A percentile compares a stretch with the other conserved stretches of the same genome.
Conservation (phyloP, 768 basidiomycete species). For the Auricularia sp. region DNA sequence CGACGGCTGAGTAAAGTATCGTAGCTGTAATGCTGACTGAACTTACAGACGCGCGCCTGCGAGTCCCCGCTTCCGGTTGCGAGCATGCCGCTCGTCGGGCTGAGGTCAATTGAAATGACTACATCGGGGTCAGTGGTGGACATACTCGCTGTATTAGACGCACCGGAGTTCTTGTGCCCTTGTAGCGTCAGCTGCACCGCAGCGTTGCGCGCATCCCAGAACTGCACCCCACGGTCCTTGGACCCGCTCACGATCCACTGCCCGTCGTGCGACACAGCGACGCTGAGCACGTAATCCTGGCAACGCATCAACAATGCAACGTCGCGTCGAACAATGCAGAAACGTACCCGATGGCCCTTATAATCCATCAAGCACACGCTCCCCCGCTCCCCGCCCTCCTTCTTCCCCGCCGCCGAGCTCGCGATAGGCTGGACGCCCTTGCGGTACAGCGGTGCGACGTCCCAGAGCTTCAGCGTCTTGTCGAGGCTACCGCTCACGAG, state of each 20-base stretch:
- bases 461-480: slow-evolving; percentile 83
- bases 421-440: slow-evolving; percentile 7
- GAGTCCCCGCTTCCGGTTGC: slow-evolving; percentile 37
- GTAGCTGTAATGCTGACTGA: too few species aligned
- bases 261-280: slow-evolving; percentile 82
- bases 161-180: slow-evolving; percentile 46
- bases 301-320: not conserved
- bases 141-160: not conserved
- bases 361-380: slow-evolving; percentile 70
- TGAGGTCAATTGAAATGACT: slow-evolving; percentile 38
- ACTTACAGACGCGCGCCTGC: slow-evolving; percentile 30
- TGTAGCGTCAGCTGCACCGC: slow-evolving; percentile 91
- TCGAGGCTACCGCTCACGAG: slow-evolving; percentile 87
- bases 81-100: slow-evolving; percentile 27
- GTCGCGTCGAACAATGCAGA: not conserved
- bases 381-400: slow-evolving; percentile 32
- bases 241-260: slow-evolving; percentile 92
- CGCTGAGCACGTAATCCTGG: slow-evolving; percentile 63
- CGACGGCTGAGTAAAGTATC: too few species aligned
- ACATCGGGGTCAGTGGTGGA: not conserved
- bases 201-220: slow-evolving; percentile 73
- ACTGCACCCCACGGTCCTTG: slow-evolving; percentile 93
- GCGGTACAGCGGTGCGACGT: slow-evolving; percentile 36
- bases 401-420: slow-evolving; percentile 1
- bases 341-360: slow-evolving; percentile 70